Evolutionary conservation across 2,329 filamentous ascomycete species (phyloP).

Genomic region (Aspergillus ustus): DNA sequence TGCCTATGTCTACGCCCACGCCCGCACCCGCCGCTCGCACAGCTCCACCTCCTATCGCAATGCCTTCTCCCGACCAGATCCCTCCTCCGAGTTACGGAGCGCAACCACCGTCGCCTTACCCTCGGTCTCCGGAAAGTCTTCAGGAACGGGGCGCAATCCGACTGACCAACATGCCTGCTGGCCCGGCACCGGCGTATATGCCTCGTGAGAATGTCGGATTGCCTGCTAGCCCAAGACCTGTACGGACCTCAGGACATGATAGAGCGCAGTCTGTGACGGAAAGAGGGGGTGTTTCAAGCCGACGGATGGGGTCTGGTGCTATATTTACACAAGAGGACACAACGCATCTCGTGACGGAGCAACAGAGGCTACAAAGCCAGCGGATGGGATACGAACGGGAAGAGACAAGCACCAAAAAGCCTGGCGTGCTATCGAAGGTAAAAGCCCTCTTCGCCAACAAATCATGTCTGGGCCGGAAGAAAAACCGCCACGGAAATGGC

Average conservation of each 20-base stretch:
- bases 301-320: constrained; percentile 57
- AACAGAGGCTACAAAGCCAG: constrained; percentile 54
- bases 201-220: constrained; percentile 34
- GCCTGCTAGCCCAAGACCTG: constrained; percentile 32
- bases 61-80: constrained; percentile 51
- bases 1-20: background rate
- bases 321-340: constrained; percentile 28
- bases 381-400: constrained; percentile 68
- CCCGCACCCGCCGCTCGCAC: constrained; percentile 17
- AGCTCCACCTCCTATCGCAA: constrained; percentile 59
- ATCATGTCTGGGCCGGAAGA: constrained; percentile 66
- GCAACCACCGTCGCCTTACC: constrained; percentile 61
- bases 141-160: constrained; percentile 63
- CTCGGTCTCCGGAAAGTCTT: constrained; percentile 63
- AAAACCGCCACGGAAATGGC: constrained; percentile 66
- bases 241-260: constrained; percentile 30
- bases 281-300: constrained; percentile 52
- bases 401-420: constrained; percentile 61
- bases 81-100: constrained; percentile 59
- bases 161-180: constrained; percentile 61
- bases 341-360: constrained; percentile 27
- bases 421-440: constrained; percentile 68
- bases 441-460: constrained; percentile 65
- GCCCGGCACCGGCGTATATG: constrained; percentile 40
- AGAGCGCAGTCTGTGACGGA: constrained; percentile 28